Percentiles rank a stretch among this genome's conserved stretches.
These are phyloP conservation scores for Massariosphaeria phaeospora DNA, from an alignment of 495 filamentous ascomycete genomes.

Conservation along the genomic window DNA sequence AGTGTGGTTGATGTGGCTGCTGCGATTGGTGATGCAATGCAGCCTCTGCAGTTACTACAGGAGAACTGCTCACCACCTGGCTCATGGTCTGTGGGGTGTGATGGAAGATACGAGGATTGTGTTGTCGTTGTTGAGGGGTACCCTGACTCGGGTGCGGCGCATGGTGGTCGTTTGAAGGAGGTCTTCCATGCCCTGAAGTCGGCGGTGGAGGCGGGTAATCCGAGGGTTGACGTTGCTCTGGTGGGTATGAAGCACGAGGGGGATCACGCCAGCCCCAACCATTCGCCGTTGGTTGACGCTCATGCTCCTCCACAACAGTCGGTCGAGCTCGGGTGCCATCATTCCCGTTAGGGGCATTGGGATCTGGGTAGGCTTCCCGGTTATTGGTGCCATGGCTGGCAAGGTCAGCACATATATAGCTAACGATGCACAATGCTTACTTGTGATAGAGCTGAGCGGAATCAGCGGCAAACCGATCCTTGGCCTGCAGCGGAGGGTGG, in stretches of 20 bases:
- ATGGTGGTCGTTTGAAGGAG: slow-evolving; percentile 17
- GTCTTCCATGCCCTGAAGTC: slow-evolving; percentile 7
- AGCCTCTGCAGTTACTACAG: slow-evolving; percentile 27
- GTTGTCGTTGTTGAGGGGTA: slow-evolving; percentile 8
- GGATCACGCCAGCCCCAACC: slow-evolving; percentile 24
- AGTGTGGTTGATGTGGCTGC: slow-evolving; percentile 7
- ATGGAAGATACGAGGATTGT: slow-evolving; percentile 17
- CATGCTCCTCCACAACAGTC: slow-evolving; percentile 46
- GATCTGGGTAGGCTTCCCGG: slow-evolving; percentile 26
- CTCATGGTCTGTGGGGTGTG: slow-evolving; percentile 28
- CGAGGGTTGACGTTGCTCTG: slow-evolving; percentile 22
- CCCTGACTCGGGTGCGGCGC: slow-evolving; percentile 4
- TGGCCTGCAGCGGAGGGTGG: slow-evolving; percentile 79
- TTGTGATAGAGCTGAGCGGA: slow-evolving; percentile 24
- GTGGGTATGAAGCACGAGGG: slow-evolving; percentile 30
- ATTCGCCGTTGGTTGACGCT: slow-evolving; percentile 14
- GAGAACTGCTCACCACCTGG: slow-evolving; percentile 13
- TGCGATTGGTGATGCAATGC: slow-evolving; percentile 30
- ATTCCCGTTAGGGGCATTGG: slow-evolving; percentile 5
- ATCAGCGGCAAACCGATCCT: slow-evolving; percentile 55
- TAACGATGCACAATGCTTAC: slow-evolving; percentile 4
- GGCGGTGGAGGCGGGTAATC: slow-evolving; percentile 19
- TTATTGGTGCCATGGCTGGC: slow-evolving; percentile 24
- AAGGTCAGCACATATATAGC: not conserved
- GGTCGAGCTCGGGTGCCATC: slow-evolving; percentile 42